Base-by-base conservation (phyloP, 2,329 filamentous ascomycete genomes). In the Ascochyta clinopodiicola region DNA sequence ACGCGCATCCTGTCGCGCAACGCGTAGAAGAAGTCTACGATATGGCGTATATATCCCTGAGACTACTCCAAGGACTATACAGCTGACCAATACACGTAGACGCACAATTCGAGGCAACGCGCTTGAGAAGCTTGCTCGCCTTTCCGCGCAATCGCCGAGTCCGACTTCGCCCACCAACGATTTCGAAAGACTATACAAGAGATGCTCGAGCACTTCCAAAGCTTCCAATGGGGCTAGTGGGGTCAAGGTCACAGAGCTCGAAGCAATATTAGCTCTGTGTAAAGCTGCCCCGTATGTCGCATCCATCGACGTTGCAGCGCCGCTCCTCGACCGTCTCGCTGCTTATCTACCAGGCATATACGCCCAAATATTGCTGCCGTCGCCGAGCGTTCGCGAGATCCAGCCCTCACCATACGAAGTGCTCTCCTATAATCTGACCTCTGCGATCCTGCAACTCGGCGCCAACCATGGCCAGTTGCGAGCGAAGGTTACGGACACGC, bases 381-480 rank as follows among this genome's bases (percentile, higher is more conserved):
- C 93, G 48, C 91, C 92, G 1, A 91, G 90, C 74, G 89, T 97
- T 64, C 88, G 89, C 63, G 87, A 86, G 63, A 85, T 96, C 71
- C 88, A 93, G 57, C 92, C 92, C 1, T 96, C 91, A 3, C 94
- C 96, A 19, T 95, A 92, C 81, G 94, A 98, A 75, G 84, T 88
- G 1, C 80, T 98, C 29, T 88, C 91, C 2, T 88, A 88, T 67
- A 87, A 91, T 66, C 84, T 99, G 35, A 89, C 92, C 0, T 85
- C 85, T 5, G 93, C 93, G 5, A 80, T 98, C 6, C 82, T 99
- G n/a, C 86, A 88, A 0, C 80, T 99, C 21, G 94, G 92, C 2
- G 83, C 86, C 44, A 88, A 87, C 50, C 90, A 94, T 73, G 80
- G 84, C 25, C 82, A 84, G 15, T 79, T 98, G 22, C 86, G 89